Evolutionary conservation across 352 stramenopile species (phyloP).

Genomic region (Pythium sp.): DNA sequence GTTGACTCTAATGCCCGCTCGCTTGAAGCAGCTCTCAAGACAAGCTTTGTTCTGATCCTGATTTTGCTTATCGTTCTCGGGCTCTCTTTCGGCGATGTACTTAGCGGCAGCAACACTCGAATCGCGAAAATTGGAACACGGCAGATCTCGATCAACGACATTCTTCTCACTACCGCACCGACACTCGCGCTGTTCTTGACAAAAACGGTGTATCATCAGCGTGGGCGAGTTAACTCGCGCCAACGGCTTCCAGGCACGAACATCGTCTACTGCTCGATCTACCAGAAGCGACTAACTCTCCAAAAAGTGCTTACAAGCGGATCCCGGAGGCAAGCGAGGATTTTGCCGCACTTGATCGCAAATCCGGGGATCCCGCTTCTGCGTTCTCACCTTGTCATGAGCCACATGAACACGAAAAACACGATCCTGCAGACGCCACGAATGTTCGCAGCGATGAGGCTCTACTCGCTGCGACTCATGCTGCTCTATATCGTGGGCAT

Average conservation of each 20-base stretch:
- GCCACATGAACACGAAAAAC: constrained; percentile 14
- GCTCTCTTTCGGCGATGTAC: constrained; percentile 15
- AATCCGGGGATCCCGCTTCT: constrained; percentile 13
- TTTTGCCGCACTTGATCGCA: neutral
- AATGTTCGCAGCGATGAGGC: neutral
- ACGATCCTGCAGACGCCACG: constrained; percentile 10
- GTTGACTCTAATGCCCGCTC: constrained; percentile 21
- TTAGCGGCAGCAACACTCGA: constrained; percentile 9
- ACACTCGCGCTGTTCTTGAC: constrained; percentile 25
- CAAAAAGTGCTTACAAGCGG: neutral
- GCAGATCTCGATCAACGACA: constrained; percentile 19
- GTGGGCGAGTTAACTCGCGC: neutral
- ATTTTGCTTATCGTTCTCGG: neutral
- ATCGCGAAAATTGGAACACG: constrained; percentile 18
- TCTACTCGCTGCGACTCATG: neutral
- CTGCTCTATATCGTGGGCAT: constrained; percentile 17
- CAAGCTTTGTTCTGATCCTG: neutral
- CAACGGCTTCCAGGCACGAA: constrained; percentile 7
- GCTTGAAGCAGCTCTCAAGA: constrained; percentile 14
- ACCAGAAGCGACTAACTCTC: constrained; percentile 20
- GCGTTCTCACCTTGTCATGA: constrained; percentile 15
- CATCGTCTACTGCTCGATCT: constrained; percentile 20
- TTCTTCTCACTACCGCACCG: constrained; percentile 25
- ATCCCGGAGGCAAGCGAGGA: constrained; percentile 3
- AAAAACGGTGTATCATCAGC: constrained; percentile 20